A percentile compares a stretch with the other conserved stretches of the same genome.
Conservation (phyloP, 257 asterid species). For the Anisodus acutangulus region DNA sequence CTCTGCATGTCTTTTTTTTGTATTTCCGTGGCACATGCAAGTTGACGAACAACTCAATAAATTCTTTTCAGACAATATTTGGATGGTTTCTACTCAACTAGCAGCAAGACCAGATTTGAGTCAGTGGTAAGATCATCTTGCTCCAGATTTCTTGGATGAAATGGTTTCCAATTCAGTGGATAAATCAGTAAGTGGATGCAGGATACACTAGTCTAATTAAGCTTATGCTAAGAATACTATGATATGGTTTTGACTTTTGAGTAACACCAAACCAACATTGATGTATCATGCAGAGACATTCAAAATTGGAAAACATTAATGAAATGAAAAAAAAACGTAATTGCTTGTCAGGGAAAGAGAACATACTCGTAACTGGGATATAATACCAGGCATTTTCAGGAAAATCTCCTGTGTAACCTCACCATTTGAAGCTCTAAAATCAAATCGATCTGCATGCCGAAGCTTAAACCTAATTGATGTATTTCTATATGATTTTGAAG, state of each 20-base stretch:
- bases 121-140: background rate
- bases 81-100: background rate
- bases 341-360: background rate
- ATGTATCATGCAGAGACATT: background rate
- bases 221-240: background rate
- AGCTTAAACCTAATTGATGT: conserved; percentile 50
- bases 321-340: background rate
- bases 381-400: conserved; percentile 44
- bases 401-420: conserved; percentile 51
- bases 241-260: background rate
- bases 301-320: background rate
- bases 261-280: background rate
- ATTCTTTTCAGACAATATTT: background rate
- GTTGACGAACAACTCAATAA: background rate
- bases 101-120: background rate
- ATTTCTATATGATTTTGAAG: conserved; percentile 38
- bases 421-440: conserved; percentile 47
- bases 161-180: background rate
- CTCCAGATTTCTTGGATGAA: background rate
- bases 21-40: background rate
- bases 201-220: background rate
- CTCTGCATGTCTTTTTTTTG: background rate
- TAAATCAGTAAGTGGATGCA: background rate
- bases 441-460: conserved; percentile 53
- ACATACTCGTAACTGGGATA: conserved; percentile 47